Evolutionary conservation across 169 alveolate species (phyloP), one percentile per base, ranked within the genome.

Genomic region (Perkinsus marinus): DNA sequence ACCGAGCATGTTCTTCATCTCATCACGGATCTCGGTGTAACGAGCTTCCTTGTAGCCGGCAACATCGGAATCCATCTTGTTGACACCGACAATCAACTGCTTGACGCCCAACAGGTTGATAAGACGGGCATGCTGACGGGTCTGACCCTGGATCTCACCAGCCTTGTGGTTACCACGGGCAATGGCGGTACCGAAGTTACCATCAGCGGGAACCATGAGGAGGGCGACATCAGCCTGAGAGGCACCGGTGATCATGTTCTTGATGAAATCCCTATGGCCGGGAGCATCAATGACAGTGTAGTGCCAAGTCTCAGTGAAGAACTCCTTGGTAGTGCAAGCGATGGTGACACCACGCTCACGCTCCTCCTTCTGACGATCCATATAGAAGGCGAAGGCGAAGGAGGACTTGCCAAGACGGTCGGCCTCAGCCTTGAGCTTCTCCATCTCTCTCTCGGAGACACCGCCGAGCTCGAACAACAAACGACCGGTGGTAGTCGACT

Each of bases 261-360:
- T 98, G 95, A 99, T 98, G 97, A 98, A 99, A 95, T 98, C 99
- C 92, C 99, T 95, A 93, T 99, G 99, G 89, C 99, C 99, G 90
- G 99, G 99, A 92, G 99, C 99, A 96, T 99, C 99, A 94, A 99
- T 98, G 95, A 98, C 98, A 93, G 99, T 98, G 98, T 96, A 98
- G 97, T 97, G 97, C 95, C 96, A 97, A 94, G 97, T 98, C 90
- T 97, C 98, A 90, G 99, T 98, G 96, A 98, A 99, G 98, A 98
- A 98, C 96, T 98, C 97, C 99, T 99, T 97, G 94, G 97, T 96
- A 91, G 99, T 97, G 93, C 98, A 97, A 93, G 98, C 99, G 93
- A 99, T 98, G 93, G 99, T 98, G 94, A 98, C 98, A 96, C 99
- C 99, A 93, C 99, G 98, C 96, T 98, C 99, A 94, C 99, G 96